Conservation (phyloP, 108 stramenopile genomes). For the Pseudonitzschia delicatissima region DNA sequence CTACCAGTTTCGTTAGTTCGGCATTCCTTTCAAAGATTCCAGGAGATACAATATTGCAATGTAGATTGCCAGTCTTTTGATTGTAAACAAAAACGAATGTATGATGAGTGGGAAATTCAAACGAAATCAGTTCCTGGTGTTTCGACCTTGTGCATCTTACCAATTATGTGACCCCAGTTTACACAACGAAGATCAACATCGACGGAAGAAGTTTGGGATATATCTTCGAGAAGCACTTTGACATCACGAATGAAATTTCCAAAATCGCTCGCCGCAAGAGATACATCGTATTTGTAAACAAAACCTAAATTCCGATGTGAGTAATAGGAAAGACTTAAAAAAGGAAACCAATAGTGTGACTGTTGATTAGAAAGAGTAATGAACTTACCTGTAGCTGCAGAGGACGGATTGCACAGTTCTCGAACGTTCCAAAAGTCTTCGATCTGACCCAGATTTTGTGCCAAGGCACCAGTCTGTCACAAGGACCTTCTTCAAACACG, state of each 20-base stretch:
- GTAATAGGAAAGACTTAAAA: neutral
- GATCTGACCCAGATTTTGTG: conserved; percentile 75
- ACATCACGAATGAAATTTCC: conserved; percentile 64
- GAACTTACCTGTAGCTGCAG: conserved; percentile 19
- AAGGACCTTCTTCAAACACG: conserved; percentile 38
- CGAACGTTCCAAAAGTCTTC: conserved; percentile 73
- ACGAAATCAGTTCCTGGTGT: too few relatives aligned
- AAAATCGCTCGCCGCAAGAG: conserved; percentile 73
- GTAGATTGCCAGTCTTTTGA: conserved; percentile 85
- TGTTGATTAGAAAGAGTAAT: neutral
- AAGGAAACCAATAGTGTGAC: neutral
- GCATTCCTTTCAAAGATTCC: conserved; percentile 45
- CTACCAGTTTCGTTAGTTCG: conserved; percentile 43
- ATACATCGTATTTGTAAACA: conserved; percentile 94
- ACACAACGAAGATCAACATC: conserved; percentile 28
- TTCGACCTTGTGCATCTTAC: neutral
- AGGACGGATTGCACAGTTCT: conserved; percentile 66
- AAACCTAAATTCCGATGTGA: conserved; percentile 44
- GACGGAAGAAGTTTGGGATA: neutral
- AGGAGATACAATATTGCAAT: conserved; percentile 83
- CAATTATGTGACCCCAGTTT: conserved; percentile 86
- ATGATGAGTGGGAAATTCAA: neutral
- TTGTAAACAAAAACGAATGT: neutral
- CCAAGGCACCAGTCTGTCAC: conserved; percentile 83
- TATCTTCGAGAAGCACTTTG: conserved; percentile 30